Evolutionary conservation across 345 rosid species (phyloP).

Genomic region (Citrus glauca): DNA sequence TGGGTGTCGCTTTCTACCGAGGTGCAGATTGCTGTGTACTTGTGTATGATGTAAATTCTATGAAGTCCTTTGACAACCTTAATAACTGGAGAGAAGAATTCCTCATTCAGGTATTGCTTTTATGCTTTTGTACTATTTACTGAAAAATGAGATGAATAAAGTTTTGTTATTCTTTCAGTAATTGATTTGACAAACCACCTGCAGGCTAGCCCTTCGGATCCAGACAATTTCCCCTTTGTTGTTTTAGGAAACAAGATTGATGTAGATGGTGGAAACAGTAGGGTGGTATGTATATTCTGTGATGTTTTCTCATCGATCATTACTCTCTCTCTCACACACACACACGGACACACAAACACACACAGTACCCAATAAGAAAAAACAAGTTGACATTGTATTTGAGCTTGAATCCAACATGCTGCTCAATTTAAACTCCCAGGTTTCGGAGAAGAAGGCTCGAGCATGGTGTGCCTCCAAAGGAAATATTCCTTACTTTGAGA

Average conservation of each 20-base stretch:
- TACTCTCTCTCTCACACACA: neutral
- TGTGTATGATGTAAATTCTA: slow-evolving; percentile 84
- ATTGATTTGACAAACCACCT: slow-evolving; percentile 11
- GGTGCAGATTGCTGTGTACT: slow-evolving; percentile 89
- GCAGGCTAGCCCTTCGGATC: slow-evolving; percentile 96
- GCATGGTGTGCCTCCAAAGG: slow-evolving; percentile 99
- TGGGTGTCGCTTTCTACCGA: slow-evolving; percentile 87
- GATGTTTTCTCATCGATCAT: neutral
- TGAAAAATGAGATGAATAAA: neutral
- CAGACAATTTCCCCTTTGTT: slow-evolving; percentile 94
- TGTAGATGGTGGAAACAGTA: slow-evolving; percentile 87
- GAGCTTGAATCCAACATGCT: neutral
- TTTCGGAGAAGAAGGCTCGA: slow-evolving; percentile 90
- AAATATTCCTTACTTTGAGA: slow-evolving; percentile 94
- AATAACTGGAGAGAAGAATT: slow-evolving; percentile 88
- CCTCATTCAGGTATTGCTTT: slow-evolving; percentile 63
- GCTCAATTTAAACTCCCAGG: slow-evolving; percentile 38
- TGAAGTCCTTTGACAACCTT: slow-evolving; percentile 76
- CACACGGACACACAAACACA: neutral
- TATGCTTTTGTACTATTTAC: neutral
- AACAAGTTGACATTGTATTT: neutral
- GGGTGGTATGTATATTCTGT: slow-evolving; percentile 56
- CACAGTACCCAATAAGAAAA: neutral
- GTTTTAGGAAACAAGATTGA: slow-evolving; percentile 88
- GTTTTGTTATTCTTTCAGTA: neutral